Base-by-base conservation (phyloP, 139 green algal genomes). In the Nannochloris sp. region DNA sequence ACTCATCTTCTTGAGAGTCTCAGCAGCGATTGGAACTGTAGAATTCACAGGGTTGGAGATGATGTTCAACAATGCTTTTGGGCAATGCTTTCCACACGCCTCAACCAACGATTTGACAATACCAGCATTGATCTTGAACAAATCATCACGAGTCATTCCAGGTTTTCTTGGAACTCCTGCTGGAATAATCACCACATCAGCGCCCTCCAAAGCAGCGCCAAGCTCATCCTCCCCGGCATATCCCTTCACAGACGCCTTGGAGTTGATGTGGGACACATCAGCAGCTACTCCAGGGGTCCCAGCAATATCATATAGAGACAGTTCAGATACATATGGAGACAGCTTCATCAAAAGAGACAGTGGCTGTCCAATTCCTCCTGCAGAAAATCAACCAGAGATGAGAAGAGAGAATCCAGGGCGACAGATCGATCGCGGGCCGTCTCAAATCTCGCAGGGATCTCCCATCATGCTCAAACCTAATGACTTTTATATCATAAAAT, bases 111-210 rank as follows among this genome's bases (percentile, higher is more conserved):
- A 72, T 55, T 82, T 86, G 9, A 99, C 93, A 60, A 99, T 99
- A 68, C 92, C 66, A 48, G 67, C 64, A 55, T 88, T 81, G 64
- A 95, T 95, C 75, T 96, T 95, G 85, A 99, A 99, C 25, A 99
- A 86, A 62, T 99, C 94, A 70, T 98, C 90, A 61, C 94, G 85
- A 40, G 92, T 98, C 94, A 99, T 99, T 66, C 94, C 94, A 16
- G 94, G 94, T 84, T 99, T 99, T 62, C 94, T 81, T 5, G 94
- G 94, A 44, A 99, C 89, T 44, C 92, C 92, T 24, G 89, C 87
- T 21, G 83, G 90, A 73, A 93, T 96, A 72, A 95, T 83, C 48
- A 95, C 82, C 9, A 95, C 66, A 48, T 95, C 81, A 11, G 70
- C 75, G 25, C 85, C 88, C 54, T 76, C 81, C 1, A 95, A 62